Percentiles rank a stretch among this genome's conserved stretches.
Conservation (phyloP, 495 filamentous ascomycete genomes). For the Penicillium herquei region DNA sequence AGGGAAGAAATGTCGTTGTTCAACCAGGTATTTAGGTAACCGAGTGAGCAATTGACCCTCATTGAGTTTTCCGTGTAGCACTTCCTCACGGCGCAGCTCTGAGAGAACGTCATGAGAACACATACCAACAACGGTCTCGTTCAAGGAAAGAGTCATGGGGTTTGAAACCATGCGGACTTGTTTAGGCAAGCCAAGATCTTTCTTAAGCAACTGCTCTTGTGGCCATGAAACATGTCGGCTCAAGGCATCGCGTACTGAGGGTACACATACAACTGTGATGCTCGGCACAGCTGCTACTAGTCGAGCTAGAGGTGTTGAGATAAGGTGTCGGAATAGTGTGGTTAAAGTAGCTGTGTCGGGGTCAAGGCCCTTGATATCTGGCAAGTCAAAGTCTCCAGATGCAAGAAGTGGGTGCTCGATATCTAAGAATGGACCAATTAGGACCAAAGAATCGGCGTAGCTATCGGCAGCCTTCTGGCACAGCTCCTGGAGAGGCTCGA, state of each 20-base stretch:
- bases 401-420: conserved; percentile 86
- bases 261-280: conserved; percentile 78
- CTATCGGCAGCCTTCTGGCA: conserved; percentile 72
- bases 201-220: conserved; percentile 73
- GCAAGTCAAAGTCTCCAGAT: conserved; percentile 86
- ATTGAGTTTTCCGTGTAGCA: conserved; percentile 54
- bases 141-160: conserved; percentile 80
- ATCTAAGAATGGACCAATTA: conserved; percentile 88
- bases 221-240: conserved; percentile 86
- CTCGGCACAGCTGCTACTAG: conserved; percentile 67
- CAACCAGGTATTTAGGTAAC: conserved; percentile 68
- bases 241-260: conserved; percentile 81
- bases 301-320: conserved; percentile 63
- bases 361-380: conserved; percentile 64
- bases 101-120: conserved; percentile 80
- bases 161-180: conserved; percentile 77
- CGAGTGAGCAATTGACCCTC: conserved; percentile 63
- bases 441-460: conserved; percentile 74
- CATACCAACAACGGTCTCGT: conserved; percentile 77
- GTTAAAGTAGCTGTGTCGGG: conserved; percentile 75
- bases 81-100: conserved; percentile 75
- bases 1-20: conserved; percentile 88
- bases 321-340: conserved; percentile 78
- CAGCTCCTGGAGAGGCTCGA: conserved; percentile 78
- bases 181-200: conserved; percentile 73